Evolutionary conservation across 2,329 filamentous ascomycete species (phyloP).

Genomic region (Fusarium bactridioides): DNA sequence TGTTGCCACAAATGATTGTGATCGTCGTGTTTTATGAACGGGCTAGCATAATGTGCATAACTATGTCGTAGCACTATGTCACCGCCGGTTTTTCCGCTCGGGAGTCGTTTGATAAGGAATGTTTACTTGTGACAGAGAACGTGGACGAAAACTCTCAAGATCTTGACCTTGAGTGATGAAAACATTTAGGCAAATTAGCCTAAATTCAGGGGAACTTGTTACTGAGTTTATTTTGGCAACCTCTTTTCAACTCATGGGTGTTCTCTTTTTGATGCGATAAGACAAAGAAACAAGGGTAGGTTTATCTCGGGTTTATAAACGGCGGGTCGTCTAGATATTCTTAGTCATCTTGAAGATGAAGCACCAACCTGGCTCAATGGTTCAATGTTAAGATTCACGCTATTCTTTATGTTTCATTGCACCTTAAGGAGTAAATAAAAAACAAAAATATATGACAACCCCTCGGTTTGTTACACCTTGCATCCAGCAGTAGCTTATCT

Average conservation of each 20-base stretch:
- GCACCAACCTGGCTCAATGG: too few species aligned
- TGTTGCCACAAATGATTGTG: background rate
- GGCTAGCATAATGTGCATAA: background rate
- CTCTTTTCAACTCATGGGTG: too few species aligned
- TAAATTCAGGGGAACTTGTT: background rate
- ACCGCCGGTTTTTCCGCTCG: background rate
- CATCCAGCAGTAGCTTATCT: too few species aligned
- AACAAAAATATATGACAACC: fast-evolving
- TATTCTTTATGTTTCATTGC: background rate
- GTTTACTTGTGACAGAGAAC: background rate
- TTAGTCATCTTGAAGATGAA: background rate
- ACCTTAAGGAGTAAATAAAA: fast-evolving
- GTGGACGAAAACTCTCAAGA: background rate
- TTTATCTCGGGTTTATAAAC: background rate
- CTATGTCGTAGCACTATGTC: background rate
- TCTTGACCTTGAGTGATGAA: background rate
- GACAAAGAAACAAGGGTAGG: fast-evolving
- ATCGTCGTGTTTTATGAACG: background rate
- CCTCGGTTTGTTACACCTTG: too few species aligned
- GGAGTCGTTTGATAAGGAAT: background rate
- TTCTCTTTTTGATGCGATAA: background rate
- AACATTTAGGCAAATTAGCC: fast-evolving
- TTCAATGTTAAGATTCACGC: fast-evolving
- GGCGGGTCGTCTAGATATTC: background rate
- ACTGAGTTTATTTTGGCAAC: background rate